Base-by-base conservation (phyloP, 306 rosid genomes). In the Begonia loranthoides region DNA sequence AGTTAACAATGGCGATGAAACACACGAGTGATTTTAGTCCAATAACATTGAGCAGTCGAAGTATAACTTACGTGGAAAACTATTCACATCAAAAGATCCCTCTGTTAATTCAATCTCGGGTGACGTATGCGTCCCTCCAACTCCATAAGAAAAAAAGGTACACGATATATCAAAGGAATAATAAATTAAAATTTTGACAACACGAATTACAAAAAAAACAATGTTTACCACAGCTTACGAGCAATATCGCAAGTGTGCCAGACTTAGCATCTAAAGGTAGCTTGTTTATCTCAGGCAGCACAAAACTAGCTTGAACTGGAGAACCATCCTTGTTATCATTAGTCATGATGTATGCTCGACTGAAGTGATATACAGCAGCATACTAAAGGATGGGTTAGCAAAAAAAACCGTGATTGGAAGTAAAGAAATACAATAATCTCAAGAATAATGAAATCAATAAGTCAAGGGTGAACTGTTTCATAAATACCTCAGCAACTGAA, bases 151-250 rank as follows among this genome's bases (percentile, higher is more conserved):
- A 68, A 59, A 15, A 17, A 55, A 59, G 6, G 51, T 36, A 61
- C 61, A 46, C 47, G 53, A 22, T 49, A 50, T 49, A 41, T 39
- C 22, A 54, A 28, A 57, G 48, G 52, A 49, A 52, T 13, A n/a
- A 24, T 33, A 49, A 16, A 41, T 21, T 62, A 55, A 24, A 9
- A n/a, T 43, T 14, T 47, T 28, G 47, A 36, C 56, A 46, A 39
- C 56, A 67, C 34, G 9, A 60, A 56, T 8, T 28, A 50, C 13
- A 14, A 50, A 55, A 65, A 54, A 15, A 44, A 51, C 52, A 62
- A 55, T 55, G 49, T 75, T 56, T 86, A 92, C 99, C 94, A 58
- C 71, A 61, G 73, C 80, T 76, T 62, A 86, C 77, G 51, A 92
- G 61, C 69, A 86, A 66, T 67, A 86, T 63, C 43, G 72, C 69